These are phyloP conservation scores for Tuber magnatum DNA, from an alignment of 495 filamentous ascomycete genomes.

Conservation along the genomic window DNA sequence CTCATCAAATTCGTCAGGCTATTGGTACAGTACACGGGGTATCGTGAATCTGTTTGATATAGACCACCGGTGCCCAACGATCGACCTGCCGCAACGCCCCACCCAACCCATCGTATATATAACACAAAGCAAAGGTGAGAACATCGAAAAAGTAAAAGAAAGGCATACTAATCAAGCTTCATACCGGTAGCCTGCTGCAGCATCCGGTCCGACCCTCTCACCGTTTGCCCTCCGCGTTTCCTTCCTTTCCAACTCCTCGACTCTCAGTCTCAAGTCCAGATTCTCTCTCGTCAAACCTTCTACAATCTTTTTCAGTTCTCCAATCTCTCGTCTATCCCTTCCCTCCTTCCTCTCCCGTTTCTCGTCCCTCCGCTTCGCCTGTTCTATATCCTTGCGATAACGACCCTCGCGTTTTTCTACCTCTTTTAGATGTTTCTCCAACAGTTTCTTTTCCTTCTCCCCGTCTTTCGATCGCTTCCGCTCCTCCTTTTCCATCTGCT, in stretches of 20 bases:
- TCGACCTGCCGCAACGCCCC: background rate
- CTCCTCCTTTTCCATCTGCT: conserved; percentile 45
- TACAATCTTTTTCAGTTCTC: conserved; percentile 52
- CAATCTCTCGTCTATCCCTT: conserved; percentile 48
- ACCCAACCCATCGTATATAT: background rate
- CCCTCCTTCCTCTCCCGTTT: conserved; percentile 54
- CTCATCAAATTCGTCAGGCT: background rate
- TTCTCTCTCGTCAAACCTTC: conserved; percentile 54
- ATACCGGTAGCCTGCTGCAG: background rate
- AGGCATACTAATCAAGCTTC: background rate
- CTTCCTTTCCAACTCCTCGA: conserved; percentile 56
- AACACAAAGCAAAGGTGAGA: background rate
- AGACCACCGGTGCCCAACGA: background rate
- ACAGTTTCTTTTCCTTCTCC: conserved; percentile 51
- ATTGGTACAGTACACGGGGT: background rate
- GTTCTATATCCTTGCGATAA: conserved; percentile 54
- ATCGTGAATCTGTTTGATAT: background rate
- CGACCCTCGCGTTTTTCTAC: conserved; percentile 58
- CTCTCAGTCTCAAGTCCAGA: conserved; percentile 57
- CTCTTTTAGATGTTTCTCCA: conserved; percentile 59
- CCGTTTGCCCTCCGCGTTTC: conserved; percentile 20
- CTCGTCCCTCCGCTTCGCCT: conserved; percentile 52
- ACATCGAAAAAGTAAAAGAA: background rate
- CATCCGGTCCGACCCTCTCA: background rate
- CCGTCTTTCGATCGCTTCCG: conserved; percentile 47